These are phyloP conservation scores for Udeniomyces megalosporus DNA, from an alignment of 768 basidiomycete species.

Conservation along the genomic window DNA sequence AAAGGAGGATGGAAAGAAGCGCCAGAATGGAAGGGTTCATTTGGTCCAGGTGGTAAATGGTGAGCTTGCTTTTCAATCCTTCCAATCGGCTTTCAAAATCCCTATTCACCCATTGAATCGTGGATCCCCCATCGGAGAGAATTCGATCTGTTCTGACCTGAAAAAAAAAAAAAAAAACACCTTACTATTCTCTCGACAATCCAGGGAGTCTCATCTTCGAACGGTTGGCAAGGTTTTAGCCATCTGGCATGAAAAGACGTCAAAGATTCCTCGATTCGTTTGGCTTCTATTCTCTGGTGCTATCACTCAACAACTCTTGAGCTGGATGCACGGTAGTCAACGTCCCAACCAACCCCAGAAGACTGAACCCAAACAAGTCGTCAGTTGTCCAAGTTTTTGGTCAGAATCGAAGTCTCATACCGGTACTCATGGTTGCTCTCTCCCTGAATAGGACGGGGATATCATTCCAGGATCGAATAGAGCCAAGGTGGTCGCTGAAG, in stretches of 20 bases:
- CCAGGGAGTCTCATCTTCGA: not conserved
- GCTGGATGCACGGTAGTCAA: not conserved
- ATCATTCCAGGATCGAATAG: too few species aligned
- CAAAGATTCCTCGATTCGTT: conserved; percentile 9
- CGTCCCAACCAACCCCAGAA: too few species aligned
- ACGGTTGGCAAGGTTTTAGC: not conserved
- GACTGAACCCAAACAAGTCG: not conserved
- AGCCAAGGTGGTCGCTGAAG: conserved; percentile 8
- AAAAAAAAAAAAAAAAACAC: too few species aligned
- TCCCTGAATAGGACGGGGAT: not conserved
- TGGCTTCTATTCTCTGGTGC: conserved; percentile 12
- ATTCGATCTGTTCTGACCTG: not conserved
- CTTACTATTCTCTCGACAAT: not conserved
- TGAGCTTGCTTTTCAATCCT: not conserved
- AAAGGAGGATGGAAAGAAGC: conserved; percentile 7
- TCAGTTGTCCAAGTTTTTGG: not conserved
- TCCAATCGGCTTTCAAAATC: not conserved
- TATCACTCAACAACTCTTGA: conserved; percentile 8
- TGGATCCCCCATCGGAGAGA: too few species aligned
- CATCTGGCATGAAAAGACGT: not conserved
- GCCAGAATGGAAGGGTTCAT: conserved; percentile 4
- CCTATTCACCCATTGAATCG: not conserved
- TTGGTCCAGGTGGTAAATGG: not conserved
- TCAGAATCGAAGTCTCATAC: not conserved
- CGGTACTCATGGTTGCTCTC: not conserved